phyloP scores from a whole-genome alignment of 2,329 filamentous ascomycete species.

The Paraconiothyrium sp. region DNA sequence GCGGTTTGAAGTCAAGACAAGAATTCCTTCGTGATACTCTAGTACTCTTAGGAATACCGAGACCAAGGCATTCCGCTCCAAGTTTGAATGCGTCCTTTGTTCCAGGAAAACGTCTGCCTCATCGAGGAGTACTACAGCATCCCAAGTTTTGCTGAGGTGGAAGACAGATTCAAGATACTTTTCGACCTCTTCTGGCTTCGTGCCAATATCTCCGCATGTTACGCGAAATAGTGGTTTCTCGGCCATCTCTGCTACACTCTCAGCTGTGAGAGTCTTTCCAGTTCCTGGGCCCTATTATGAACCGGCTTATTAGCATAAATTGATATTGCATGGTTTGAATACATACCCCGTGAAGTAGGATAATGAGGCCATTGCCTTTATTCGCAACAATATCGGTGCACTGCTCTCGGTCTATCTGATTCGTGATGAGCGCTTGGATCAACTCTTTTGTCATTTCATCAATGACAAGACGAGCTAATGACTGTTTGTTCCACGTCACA shows the following conservation, averaged over 20 bases:
- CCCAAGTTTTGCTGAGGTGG: slow-evolving; percentile 48
- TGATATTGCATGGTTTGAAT: too few species aligned
- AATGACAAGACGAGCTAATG: slow-evolving; percentile 19
- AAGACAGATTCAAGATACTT: slow-evolving; percentile 49
- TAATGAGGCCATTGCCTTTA: slow-evolving; percentile 61
- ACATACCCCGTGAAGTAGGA: slow-evolving; percentile 56
- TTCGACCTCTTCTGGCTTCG: slow-evolving; percentile 54
- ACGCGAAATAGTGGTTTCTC: slow-evolving; percentile 59
- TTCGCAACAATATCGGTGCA: slow-evolving; percentile 44
- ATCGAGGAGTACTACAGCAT: slow-evolving; percentile 55
- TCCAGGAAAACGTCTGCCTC: slow-evolving; percentile 63
- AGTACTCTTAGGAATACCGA: slow-evolving; percentile 45
- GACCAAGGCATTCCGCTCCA: slow-evolving; percentile 31
- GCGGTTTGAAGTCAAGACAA: slow-evolving; percentile 56
- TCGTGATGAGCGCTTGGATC: slow-evolving; percentile 16
- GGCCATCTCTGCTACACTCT: slow-evolving; percentile 56
- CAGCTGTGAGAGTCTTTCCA: slow-evolving; percentile 41
- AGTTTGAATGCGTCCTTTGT: slow-evolving; percentile 43
- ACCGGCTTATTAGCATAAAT: too few species aligned
- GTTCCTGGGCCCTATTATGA: slow-evolving; percentile 53
- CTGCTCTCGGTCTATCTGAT: slow-evolving; percentile 12
- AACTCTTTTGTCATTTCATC: slow-evolving; percentile 21
- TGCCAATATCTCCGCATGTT: slow-evolving; percentile 60
- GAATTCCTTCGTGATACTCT: slow-evolving; percentile 55
- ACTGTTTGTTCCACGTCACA: slow-evolving; percentile 22